phyloP scores from a whole-genome alignment of 495 filamentous ascomycete genomes.

The Penicillium ochrochloron region DNA sequence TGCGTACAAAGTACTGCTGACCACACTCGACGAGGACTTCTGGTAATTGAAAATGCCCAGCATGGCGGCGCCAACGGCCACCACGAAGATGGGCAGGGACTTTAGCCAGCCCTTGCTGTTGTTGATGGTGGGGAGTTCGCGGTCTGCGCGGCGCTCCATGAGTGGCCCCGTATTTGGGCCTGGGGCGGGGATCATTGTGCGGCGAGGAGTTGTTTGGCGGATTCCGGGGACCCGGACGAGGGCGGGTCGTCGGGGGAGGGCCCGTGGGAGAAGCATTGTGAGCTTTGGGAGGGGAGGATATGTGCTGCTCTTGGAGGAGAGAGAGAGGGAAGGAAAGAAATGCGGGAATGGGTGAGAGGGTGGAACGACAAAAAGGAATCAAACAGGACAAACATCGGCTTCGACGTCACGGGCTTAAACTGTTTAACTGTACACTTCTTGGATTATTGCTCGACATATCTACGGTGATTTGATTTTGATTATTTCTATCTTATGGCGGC shows the following conservation, averaged over 20 bases:
- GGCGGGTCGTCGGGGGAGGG: constrained; percentile 25
- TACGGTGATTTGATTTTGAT: background rate
- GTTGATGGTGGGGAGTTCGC: constrained; percentile 66
- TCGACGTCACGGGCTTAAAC: constrained; percentile 13
- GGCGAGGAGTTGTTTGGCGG: constrained; percentile 33
- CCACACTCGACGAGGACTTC: constrained; percentile 80
- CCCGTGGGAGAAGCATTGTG: constrained; percentile 24
- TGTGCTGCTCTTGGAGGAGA: background rate
- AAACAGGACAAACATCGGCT: constrained; percentile 45
- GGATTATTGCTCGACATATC: background rate
- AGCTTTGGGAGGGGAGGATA: background rate
- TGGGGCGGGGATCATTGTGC: constrained; percentile 55
- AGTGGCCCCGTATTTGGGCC: constrained; percentile 64
- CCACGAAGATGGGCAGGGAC: constrained; percentile 62
- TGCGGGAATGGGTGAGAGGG: background rate
- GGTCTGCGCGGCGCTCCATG: constrained; percentile 78
- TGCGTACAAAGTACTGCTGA: constrained; percentile 85
- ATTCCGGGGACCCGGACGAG: constrained; percentile 21
- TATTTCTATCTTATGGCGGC: constrained; percentile 42
- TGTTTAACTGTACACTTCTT: background rate
- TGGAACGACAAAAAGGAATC: constrained; percentile 18
- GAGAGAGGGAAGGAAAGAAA: background rate
- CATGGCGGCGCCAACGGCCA: constrained; percentile 64
- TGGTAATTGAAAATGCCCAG: constrained; percentile 98
- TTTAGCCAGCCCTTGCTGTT: constrained; percentile 50